Base-by-base conservation (phyloP, 768 basidiomycete species). In the Butyriboletus loyo region DNA sequence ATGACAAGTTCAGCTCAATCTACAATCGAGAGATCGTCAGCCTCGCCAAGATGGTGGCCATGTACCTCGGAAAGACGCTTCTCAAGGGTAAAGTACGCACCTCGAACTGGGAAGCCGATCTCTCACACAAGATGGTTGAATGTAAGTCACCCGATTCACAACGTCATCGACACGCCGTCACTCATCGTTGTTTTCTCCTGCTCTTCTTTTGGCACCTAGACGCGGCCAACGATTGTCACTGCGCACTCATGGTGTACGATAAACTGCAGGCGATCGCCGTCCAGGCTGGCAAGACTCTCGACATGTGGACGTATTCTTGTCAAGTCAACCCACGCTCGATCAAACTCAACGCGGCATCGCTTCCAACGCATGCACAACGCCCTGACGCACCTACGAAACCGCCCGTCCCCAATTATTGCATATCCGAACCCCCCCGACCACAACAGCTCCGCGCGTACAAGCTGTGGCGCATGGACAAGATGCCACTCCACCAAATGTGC, bases 141-240 rank as follows among this genome's bases (percentile, higher is more conserved):
- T 79, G 77, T 77, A 25, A 53, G 60, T 46, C 34, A n/a, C 37
- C n/a, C 2, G 8, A 10, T 32, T 34, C 28, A 37, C 34, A 7
- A 22, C n/a, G 14, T 19, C 49, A 39, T 44, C 21, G 36, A 40
- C 41, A 24, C 21, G 0, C 8, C 10, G 15, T 46, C 9, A 24
- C 55, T 32, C 32, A 31, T 39, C 24, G 4, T 9, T n/a, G n/a
- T 32, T 41, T 36, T 24, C 15, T 45, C 27, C 6, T 24, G 10
- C 28, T 22, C 14, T 41, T n/a, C n/a, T n/a, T n/a, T 34, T 32
- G 32, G 17, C 27, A 32, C 9, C 4, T 38, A 80, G 79, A 81
- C 53, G 79, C 79, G 2, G 79, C 79, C 0, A 81, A 81, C 54
- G 79, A 81, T 51, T 77, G 73, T 38, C 72, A 81, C 52, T 76